phyloP scores from a whole-genome alignment of 176 grass and related monocot species.

The Bothriochloa decipiens region DNA sequence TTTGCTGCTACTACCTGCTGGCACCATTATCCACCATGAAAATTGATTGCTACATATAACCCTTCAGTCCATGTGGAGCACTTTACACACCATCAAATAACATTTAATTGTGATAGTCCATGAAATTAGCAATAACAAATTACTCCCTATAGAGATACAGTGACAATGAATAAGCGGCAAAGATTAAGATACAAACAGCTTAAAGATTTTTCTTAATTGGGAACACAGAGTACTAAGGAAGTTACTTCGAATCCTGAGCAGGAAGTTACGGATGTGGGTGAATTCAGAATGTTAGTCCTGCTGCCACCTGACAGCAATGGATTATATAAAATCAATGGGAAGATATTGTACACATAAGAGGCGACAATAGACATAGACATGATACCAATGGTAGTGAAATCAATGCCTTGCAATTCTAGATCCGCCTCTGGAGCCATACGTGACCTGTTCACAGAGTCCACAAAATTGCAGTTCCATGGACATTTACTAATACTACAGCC shows the following conservation, averaged over 20 bases:
- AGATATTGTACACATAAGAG: background rate
- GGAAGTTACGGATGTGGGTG: background rate
- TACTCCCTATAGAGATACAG: background rate
- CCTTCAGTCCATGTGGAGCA: background rate
- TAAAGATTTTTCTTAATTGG: background rate
- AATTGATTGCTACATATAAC: background rate
- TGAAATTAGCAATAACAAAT: background rate
- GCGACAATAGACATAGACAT: background rate
- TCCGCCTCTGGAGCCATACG: background rate
- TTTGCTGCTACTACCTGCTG: background rate
- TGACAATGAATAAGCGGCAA: background rate
- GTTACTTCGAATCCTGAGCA: background rate
- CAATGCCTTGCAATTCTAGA: background rate
- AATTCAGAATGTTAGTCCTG: background rate
- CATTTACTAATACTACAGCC: background rate
- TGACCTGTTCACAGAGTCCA: background rate
- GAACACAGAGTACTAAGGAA: background rate
- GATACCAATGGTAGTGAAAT: background rate
- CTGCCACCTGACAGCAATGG: background rate
- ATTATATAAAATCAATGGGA: background rate
- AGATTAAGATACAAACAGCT: background rate
- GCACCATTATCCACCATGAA: background rate
- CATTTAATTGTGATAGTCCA: background rate
- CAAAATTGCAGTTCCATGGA: background rate
- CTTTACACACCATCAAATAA: background rate